Evolutionary conservation across 202 grass and related monocot genomes (phyloP).

Genomic region (Schoenoplectus triqueter): DNA sequence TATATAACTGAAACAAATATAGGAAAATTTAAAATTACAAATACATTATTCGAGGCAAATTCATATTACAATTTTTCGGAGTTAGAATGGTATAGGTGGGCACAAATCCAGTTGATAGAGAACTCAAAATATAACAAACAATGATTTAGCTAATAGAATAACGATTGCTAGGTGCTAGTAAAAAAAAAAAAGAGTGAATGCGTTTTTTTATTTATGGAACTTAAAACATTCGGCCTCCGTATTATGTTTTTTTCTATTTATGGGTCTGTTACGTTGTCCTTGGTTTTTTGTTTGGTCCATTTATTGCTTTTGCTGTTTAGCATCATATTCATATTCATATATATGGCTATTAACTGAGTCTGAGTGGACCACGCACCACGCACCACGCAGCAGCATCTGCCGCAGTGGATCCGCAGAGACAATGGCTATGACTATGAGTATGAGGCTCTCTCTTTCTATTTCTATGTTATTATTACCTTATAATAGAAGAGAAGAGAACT

Average conservation of each 20-base stretch:
- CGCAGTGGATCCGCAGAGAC: neutral
- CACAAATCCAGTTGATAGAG: no score
- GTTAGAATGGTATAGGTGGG: no score
- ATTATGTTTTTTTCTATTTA: constrained; percentile 33
- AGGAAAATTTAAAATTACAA: no score
- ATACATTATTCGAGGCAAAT: no score
- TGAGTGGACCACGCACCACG: neutral
- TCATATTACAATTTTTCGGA: no score
- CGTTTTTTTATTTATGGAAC: neutral
- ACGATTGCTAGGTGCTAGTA: no score
- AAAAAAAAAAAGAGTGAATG: neutral
- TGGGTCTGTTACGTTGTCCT: constrained; percentile 21
- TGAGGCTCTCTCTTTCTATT: no score
- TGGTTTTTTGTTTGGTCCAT: constrained; percentile 29
- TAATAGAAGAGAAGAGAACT: no score
- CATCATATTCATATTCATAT: neutral
- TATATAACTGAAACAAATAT: no score
- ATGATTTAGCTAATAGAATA: no score
- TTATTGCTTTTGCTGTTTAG: constrained; percentile 33
- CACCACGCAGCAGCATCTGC: neutral
- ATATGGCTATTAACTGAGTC: neutral
- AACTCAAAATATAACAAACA: no score
- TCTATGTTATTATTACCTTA: no score
- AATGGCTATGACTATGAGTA: neutral
- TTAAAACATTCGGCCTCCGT: neutral